Base-by-base conservation (phyloP, 163 green algal species). In the Chlorella variabilis region DNA sequence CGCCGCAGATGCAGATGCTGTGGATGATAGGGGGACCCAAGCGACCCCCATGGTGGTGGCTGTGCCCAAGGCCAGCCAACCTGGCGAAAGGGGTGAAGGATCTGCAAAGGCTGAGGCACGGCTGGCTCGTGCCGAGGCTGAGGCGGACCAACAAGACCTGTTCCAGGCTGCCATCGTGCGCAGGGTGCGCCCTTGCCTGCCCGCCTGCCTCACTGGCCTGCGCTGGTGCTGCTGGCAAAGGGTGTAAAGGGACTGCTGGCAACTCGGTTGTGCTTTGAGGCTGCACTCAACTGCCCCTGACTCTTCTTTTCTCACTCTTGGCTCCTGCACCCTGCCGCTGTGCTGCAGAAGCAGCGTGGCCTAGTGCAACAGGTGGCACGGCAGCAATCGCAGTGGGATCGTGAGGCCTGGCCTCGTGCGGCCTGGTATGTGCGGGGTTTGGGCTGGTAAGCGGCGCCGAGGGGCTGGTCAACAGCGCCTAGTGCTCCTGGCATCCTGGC, bases 351-450 rank as follows among this genome's bases (percentile, higher is more conserved):
- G 75, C 39, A 81, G 75, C 75, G 75, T 41, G 78, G 78, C 51
- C 58, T 68, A 54, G 48, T 84, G 78, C 58, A 59, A 31, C 42
- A 67, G 45, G 29, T 18, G 31, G 42, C 79, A 17, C 49, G 75
- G 36, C 76, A 76, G 75, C 75, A 84, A 62, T 6, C 33, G 17
- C 2, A 27, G 20, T 87, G 85, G 85, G 76, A 87, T 66, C 75
- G 80, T 6, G 75, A 83, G 21, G 68, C 82, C 18, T 96, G 92
- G 92, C 92, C 92, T 4, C 78, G 84, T 23, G 82, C 71, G 23
- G 91, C 79, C 21, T 96, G 89, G 90, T 94, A 83, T 59, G 41
- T 93, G 70, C 65, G 75, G 13, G 80, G 83, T 17, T 36, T 86
- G 31, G 82, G 82, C 56, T 66, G 62, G 62, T 79, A 34, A 80